These are phyloP conservation scores for Kickxella alabastrina DNA, from an alignment of 192 early-diverging fungal species.

Conservation along the genomic window DNA sequence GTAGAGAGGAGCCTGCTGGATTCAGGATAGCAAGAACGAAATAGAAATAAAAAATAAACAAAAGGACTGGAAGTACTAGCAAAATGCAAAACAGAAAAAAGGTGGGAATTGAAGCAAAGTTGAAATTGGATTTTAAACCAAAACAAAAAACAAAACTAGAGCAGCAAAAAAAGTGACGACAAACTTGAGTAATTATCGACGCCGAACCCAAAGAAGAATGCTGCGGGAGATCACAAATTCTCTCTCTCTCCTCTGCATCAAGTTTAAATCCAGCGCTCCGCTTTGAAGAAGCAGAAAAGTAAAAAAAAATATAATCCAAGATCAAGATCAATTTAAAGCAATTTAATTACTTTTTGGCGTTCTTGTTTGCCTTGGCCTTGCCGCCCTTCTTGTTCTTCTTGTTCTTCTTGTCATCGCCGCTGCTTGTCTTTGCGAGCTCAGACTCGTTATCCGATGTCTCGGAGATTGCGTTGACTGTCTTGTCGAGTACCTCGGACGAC, in stretches of 20 bases:
- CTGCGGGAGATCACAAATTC: too few relatives aligned
- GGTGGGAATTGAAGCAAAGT: neutral
- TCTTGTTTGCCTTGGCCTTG: slow-evolving; percentile 19
- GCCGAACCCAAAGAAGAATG: too few relatives aligned
- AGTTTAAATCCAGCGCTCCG: too few relatives aligned
- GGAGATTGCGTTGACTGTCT: slow-evolving; percentile 15
- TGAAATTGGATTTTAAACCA: neutral
- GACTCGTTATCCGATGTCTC: slow-evolving; percentile 3
- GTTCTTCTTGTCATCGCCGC: neutral
- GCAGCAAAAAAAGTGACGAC: neutral
- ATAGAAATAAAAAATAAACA: neutral
- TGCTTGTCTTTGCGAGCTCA: too few relatives aligned
- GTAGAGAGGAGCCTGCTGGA: too few relatives aligned
- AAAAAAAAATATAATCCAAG: too few relatives aligned
- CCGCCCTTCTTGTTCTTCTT: slow-evolving; percentile 14
- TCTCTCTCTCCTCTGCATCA: too few relatives aligned
- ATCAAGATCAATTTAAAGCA: too few relatives aligned
- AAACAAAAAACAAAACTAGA: slow-evolving; percentile 3
- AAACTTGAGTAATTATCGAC: too few relatives aligned
- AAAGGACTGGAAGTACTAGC: neutral
- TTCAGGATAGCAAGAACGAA: too few relatives aligned
- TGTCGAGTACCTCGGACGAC: slow-evolving; percentile 23
- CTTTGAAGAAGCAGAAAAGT: too few relatives aligned
- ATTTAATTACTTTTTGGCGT: too few relatives aligned
- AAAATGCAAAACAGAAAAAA: neutral